A percentile compares a stretch with the other conserved stretches of the same genome.
phyloP scores from a whole-genome alignment of 108 stramenopile species.

The Skeletonema menzelii region DNA sequence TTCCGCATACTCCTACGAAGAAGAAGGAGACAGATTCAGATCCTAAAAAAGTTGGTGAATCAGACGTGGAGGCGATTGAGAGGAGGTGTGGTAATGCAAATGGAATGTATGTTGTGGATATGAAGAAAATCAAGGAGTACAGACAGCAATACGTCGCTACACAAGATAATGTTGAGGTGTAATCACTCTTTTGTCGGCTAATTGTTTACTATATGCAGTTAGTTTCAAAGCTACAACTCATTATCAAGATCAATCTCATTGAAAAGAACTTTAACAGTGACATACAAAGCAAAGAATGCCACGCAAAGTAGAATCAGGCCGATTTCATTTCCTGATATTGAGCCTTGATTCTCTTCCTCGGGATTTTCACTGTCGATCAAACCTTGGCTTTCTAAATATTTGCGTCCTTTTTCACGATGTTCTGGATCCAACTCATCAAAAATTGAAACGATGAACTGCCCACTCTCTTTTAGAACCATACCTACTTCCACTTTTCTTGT shows the following conservation, averaged over 20 bases:
- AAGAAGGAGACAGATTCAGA: constrained; percentile 7
- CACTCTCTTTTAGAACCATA: constrained; percentile 66
- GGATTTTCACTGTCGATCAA: not conserved
- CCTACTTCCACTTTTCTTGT: constrained; percentile 60
- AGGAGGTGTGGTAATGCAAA: constrained; percentile 69
- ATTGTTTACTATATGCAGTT: not conserved
- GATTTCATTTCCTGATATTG: constrained; percentile 32
- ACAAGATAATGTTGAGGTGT: not conserved
- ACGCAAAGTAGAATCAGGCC: constrained; percentile 24
- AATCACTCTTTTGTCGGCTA: not conserved
- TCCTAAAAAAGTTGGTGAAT: constrained; percentile 16
- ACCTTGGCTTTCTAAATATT: constrained; percentile 43
- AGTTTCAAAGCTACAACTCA: constrained; percentile 18
- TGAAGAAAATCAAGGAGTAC: constrained; percentile 50
- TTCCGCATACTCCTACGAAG: constrained; percentile 14
- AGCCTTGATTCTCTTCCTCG: constrained; percentile 8
- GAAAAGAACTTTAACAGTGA: constrained; percentile 33
- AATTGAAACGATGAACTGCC: constrained; percentile 70
- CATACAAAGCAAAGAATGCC: constrained; percentile 37
- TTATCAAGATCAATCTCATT: constrained; percentile 27
- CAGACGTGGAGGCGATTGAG: constrained; percentile 52
- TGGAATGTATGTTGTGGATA: constrained; percentile 76
- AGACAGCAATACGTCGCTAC: constrained; percentile 38
- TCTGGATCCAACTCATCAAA: constrained; percentile 81
- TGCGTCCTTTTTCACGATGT: constrained; percentile 59